phyloP scores from a whole-genome alignment of 139 green algal species.

The Astrephomene gubernaculifera region DNA sequence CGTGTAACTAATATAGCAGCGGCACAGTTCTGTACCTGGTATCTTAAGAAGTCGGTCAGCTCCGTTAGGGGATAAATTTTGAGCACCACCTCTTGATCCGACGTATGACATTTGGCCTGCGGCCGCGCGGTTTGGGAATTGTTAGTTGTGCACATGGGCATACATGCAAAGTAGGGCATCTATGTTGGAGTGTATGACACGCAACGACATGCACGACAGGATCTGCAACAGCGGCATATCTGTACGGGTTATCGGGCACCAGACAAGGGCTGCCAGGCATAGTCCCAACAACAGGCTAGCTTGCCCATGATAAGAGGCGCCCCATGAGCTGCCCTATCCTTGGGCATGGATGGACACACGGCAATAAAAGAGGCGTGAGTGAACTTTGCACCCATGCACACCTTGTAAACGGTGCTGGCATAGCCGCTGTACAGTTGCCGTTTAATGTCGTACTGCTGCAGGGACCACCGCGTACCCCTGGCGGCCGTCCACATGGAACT shows the following conservation, averaged over 20 bases:
- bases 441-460: background rate
- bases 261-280: too few species aligned
- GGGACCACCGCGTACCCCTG: background rate
- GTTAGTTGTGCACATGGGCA: too few species aligned
- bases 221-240: too few species aligned
- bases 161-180: too few species aligned
- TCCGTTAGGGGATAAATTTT: constrained; percentile 56
- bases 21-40: constrained; percentile 22
- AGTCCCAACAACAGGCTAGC: too few species aligned
- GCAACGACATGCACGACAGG: too few species aligned
- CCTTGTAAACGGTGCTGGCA: constrained; percentile 24
- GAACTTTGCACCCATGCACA: background rate
- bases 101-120: constrained; percentile 12
- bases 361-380: background rate
- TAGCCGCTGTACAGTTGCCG: constrained; percentile 11
- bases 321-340: too few species aligned
- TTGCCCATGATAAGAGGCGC: too few species aligned
- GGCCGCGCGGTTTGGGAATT: too few species aligned
- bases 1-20: too few species aligned
- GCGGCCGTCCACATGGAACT: background rate
- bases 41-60: background rate
- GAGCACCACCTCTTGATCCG: constrained; percentile 53
- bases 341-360: background rate
- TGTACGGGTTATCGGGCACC: too few species aligned
- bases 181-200: too few species aligned